Percentiles rank a stretch among this genome's conserved stretches.
These are phyloP conservation scores for Hypoxylon crocopeplum DNA, from an alignment of 495 filamentous ascomycete species.

Conservation along the genomic window DNA sequence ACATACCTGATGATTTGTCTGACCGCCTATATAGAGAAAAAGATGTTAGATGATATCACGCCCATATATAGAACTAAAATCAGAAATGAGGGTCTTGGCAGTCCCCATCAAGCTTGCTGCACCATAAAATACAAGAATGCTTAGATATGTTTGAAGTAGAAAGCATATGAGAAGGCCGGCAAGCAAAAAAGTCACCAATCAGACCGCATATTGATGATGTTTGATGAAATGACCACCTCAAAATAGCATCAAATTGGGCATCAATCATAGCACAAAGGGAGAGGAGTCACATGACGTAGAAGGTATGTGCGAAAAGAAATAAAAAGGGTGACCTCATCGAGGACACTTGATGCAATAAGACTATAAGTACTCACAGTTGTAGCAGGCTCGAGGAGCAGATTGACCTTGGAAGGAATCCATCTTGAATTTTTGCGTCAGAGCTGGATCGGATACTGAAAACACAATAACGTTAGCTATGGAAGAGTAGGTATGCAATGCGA, in stretches of 20 bases:
- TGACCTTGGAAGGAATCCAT: constrained; percentile 58
- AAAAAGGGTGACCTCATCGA: not conserved
- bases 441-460: not conserved
- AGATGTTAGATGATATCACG: constrained; percentile 52
- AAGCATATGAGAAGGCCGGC: no score
- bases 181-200: not conserved
- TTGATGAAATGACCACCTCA: not conserved
- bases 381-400: constrained; percentile 49
- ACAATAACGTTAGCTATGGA: no score
- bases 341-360: not conserved
- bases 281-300: no score
- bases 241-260: not conserved
- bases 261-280: no score
- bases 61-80: constrained; percentile 36
- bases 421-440: constrained; percentile 1
- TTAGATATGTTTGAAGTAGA: no score
- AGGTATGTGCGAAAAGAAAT: not conserved
- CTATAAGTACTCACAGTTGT: constrained; percentile 58
- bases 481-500: no score
- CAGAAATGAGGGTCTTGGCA: no score
- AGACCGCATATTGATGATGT: not conserved
- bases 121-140: no score
- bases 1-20: constrained; percentile 59
- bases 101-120: no score
- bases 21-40: constrained; percentile 53